phyloP scores from a whole-genome alignment of 2,329 filamentous ascomycete species.

The Pyricularia grisea region DNA sequence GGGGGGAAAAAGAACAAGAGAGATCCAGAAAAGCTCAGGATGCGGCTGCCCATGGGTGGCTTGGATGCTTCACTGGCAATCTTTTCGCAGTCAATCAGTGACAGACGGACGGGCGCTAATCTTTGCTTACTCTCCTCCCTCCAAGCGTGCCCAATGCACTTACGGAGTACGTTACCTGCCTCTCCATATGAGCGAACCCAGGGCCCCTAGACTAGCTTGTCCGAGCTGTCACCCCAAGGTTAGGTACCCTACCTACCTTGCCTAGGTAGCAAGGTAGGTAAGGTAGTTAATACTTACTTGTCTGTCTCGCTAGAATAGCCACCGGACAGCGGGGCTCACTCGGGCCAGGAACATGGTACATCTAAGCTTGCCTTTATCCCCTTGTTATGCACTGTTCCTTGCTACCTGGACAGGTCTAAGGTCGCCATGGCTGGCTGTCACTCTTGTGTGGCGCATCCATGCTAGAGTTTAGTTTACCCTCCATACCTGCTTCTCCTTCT shows the following conservation, averaged over 20 bases:
- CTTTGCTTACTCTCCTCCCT: background rate
- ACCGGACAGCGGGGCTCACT: background rate
- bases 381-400: background rate
- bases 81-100: background rate
- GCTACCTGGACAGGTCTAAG: background rate
- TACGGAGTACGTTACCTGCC: background rate
- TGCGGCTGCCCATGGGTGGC: background rate
- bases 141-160: background rate
- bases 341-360: slow-evolving; percentile 1
- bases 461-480: background rate
- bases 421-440: slow-evolving; percentile 1
- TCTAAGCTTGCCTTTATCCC: background rate
- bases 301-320: background rate
- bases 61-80: background rate
- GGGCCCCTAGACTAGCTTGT: background rate
- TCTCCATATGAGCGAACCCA: background rate
- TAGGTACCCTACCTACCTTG: too few species aligned
- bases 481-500: background rate
- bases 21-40: background rate
- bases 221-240: background rate
- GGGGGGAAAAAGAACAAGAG: background rate
- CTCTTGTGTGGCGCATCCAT: background rate
- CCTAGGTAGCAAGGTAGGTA: background rate
- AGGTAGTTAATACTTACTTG: background rate
- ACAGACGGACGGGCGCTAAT: background rate